These are phyloP conservation scores for Zasmidium citrigriseum DNA, from an alignment of 2,329 filamentous ascomycete species.

Conservation along the genomic window DNA sequence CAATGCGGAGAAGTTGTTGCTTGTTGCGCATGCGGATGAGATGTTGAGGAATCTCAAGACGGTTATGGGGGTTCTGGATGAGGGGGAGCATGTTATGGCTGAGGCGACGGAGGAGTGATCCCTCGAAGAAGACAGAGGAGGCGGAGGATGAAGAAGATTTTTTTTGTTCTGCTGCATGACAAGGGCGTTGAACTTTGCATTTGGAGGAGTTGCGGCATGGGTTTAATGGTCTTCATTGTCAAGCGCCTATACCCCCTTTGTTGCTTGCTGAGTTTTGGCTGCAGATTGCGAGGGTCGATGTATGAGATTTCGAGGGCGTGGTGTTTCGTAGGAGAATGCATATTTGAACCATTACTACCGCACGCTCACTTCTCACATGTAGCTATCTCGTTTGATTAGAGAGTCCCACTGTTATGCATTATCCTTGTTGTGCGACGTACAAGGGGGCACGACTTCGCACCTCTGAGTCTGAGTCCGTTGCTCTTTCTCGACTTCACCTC, in stretches of 20 bases:
- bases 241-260: conserved; percentile 8
- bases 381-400: too few species aligned
- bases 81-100: conserved; percentile 83
- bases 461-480: neutral
- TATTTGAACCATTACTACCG: too few species aligned
- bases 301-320: neutral
- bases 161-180: conserved; percentile 7
- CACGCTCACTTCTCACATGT: too few species aligned
- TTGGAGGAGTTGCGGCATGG: neutral
- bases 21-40: conserved; percentile 82
- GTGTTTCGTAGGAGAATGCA: neutral
- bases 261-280: neutral
- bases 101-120: conserved; percentile 27
- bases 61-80: conserved; percentile 85
- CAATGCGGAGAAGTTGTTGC: conserved; percentile 92
- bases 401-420: too few species aligned
- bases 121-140: neutral
- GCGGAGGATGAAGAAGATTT: neutral
- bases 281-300: neutral
- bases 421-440: neutral
- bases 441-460: neutral
- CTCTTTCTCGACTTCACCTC: neutral
- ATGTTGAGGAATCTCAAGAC: conserved; percentile 82
- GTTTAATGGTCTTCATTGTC: too few species aligned
- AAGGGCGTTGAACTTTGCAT: neutral